Evolutionary conservation across 163 green algal species (phyloP).

Genomic region (Chloroidium sp.): DNA sequence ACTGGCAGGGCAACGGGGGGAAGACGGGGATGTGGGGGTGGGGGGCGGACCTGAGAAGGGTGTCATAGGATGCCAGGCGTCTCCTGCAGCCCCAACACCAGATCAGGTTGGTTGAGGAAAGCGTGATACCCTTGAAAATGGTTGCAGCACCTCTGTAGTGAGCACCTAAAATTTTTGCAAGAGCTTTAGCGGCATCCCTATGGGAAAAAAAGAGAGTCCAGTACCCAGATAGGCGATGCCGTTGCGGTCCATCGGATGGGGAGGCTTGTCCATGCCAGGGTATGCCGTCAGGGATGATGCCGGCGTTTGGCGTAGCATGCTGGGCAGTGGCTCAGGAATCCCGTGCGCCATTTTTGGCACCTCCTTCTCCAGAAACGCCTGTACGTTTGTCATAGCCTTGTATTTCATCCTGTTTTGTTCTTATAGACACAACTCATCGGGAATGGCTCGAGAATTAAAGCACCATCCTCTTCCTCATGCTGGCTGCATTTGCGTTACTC

Average conservation of each 20-base stretch:
- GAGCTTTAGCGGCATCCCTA: no score
- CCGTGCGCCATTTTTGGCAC: not conserved
- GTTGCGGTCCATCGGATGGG: not conserved
- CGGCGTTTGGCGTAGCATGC: not conserved
- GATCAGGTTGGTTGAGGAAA: no score
- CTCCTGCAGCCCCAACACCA: not conserved
- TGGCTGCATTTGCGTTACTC: not conserved
- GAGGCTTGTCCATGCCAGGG: not conserved
- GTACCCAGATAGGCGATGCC: not conserved
- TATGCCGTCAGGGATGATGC: not conserved
- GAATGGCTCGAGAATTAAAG: not conserved
- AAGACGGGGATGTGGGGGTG: not conserved
- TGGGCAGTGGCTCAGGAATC: not conserved
- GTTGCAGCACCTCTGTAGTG: no score
- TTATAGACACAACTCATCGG: no score
- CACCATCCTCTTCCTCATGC: not conserved
- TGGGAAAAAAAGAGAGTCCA: no score
- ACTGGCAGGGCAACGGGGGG: not conserved
- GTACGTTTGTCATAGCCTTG: not conserved
- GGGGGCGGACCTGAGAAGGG: slow-evolving; percentile 4
- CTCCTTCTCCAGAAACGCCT: slow-evolving; percentile 3
- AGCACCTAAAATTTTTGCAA: no score
- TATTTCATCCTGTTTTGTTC: no score
- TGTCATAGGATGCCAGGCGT: slow-evolving; percentile 8
- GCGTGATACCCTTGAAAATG: no score